Conservation (phyloP, 2,329 filamentous ascomycete genomes). For the Cytospora paraplurivora region DNA sequence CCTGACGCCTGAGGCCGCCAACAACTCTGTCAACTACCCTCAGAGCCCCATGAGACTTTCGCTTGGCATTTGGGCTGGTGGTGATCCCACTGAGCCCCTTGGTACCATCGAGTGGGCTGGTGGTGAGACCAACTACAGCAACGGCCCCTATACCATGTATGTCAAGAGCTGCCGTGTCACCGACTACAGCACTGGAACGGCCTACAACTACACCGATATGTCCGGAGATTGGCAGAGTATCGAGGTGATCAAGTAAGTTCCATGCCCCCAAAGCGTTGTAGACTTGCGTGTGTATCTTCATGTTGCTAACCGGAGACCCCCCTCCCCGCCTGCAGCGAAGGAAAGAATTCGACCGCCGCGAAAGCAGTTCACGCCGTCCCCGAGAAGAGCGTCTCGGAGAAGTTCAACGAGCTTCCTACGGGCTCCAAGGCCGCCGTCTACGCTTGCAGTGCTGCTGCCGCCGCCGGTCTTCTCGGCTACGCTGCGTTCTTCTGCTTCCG, state of each 20-base stretch:
- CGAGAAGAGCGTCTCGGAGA: slow-evolving; percentile 51
- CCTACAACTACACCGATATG: slow-evolving; percentile 66
- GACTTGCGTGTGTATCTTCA: no score
- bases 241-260: slow-evolving; percentile 54
- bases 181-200: slow-evolving; percentile 63
- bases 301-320: neutral
- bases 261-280: neutral
- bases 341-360: slow-evolving; percentile 55
- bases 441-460: slow-evolving; percentile 49
- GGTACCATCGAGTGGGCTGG: slow-evolving; percentile 71
- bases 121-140: slow-evolving; percentile 65
- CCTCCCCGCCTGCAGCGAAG: slow-evolving; percentile 43
- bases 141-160: slow-evolving; percentile 73
- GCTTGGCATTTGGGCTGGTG: slow-evolving; percentile 67
- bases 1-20: slow-evolving; percentile 61
- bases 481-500: slow-evolving; percentile 57
- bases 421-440: slow-evolving; percentile 57
- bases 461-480: slow-evolving; percentile 44
- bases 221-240: slow-evolving; percentile 67
- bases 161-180: slow-evolving; percentile 61
- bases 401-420: slow-evolving; percentile 55
- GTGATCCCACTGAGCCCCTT: slow-evolving; percentile 56
- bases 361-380: slow-evolving; percentile 46
- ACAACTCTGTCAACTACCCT: slow-evolving; percentile 66
- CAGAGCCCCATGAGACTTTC: slow-evolving; percentile 76